Percentiles rank a stretch among this genome's conserved stretches.
Evolutionary conservation across 2,329 filamentous ascomycete species (phyloP).

Genomic region (Ascochyta rabiei): DNA sequence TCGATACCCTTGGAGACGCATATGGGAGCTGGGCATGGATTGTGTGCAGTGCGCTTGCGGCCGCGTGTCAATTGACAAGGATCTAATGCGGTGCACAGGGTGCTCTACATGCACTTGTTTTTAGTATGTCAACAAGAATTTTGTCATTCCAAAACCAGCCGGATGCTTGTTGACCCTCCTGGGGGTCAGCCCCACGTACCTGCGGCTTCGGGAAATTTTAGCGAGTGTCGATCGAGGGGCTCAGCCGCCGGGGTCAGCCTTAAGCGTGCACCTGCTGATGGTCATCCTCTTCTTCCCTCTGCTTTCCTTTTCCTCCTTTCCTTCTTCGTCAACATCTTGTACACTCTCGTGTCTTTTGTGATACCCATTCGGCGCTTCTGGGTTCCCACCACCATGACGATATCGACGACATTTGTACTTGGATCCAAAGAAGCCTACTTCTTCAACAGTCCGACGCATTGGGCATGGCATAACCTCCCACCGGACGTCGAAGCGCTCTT

Average conservation of each 20-base stretch:
- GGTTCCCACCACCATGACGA: conserved; percentile 26
- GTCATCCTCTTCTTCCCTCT: neutral
- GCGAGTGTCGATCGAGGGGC: conserved; percentile 22
- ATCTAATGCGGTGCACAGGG: neutral
- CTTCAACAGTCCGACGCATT: conserved; percentile 44
- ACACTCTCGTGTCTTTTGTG: neutral
- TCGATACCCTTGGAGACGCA: conserved; percentile 9
- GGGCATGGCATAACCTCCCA: conserved; percentile 39
- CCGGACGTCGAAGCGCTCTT: conserved; percentile 38
- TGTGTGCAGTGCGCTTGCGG: neutral
- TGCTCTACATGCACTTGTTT: neutral
- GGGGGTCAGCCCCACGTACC: neutral
- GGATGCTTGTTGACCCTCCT: too few relatives aligned
- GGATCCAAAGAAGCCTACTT: conserved; percentile 39
- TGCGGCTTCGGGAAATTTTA: conserved; percentile 21
- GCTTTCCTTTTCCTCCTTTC: neutral
- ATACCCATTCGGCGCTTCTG: neutral
- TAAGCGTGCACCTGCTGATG: neutral
- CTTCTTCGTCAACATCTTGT: neutral
- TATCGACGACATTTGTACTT: conserved; percentile 37
- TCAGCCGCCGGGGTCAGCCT: conserved; percentile 3
- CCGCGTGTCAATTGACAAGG: neutral
- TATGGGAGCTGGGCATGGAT: neutral
- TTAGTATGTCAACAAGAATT: neutral
- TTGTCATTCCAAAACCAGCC: neutral